A percentile compares a stretch with the other conserved stretches of the same genome.
phyloP scores from a whole-genome alignment of 2,329 filamentous ascomycete species.

The Stemphylium beticola region DNA sequence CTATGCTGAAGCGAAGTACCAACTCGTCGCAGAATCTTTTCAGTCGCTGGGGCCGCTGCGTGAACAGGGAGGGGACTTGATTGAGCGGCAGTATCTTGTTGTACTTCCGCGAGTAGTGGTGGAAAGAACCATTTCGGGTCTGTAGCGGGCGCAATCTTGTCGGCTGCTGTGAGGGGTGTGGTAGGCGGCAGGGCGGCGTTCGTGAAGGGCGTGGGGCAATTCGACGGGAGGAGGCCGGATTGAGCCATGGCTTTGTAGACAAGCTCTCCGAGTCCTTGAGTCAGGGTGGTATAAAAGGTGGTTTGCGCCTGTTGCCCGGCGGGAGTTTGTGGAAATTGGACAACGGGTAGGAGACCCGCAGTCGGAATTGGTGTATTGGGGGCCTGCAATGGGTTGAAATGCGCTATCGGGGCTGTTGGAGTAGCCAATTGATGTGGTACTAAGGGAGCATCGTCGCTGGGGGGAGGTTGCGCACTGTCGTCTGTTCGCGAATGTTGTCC shows the following conservation, averaged over 20 bases:
- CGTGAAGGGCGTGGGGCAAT: slow-evolving; percentile 2
- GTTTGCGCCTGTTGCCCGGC: slow-evolving; percentile 36
- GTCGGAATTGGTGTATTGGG: slow-evolving; percentile 25
- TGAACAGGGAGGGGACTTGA: slow-evolving; percentile 19
- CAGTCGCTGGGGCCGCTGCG: background rate
- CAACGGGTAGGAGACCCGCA: slow-evolving; percentile 27
- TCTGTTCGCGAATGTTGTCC: background rate
- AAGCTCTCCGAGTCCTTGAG: slow-evolving; percentile 32
- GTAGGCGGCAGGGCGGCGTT: slow-evolving; percentile 7
- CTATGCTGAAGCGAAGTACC: background rate
- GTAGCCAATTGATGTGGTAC: background rate
- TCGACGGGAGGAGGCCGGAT: slow-evolving; percentile 19
- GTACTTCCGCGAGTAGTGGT: slow-evolving; percentile 20
- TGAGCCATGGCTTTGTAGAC: slow-evolving; percentile 31
- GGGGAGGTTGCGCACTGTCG: background rate
- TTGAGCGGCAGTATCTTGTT: background rate
- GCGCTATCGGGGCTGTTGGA: slow-evolving; percentile 2
- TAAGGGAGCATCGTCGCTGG: background rate
- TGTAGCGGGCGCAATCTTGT: slow-evolving; percentile 29
- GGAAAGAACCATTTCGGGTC: slow-evolving; percentile 40
- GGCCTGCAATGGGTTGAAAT: slow-evolving; percentile 4
- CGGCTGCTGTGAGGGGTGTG: slow-evolving; percentile 8
- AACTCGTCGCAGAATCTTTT: background rate
- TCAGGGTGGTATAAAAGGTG: slow-evolving; percentile 30
- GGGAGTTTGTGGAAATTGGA: slow-evolving; percentile 41